phyloP scores from a whole-genome alignment of 352 stramenopile species.

The Globisporangium heterothallicum region DNA sequence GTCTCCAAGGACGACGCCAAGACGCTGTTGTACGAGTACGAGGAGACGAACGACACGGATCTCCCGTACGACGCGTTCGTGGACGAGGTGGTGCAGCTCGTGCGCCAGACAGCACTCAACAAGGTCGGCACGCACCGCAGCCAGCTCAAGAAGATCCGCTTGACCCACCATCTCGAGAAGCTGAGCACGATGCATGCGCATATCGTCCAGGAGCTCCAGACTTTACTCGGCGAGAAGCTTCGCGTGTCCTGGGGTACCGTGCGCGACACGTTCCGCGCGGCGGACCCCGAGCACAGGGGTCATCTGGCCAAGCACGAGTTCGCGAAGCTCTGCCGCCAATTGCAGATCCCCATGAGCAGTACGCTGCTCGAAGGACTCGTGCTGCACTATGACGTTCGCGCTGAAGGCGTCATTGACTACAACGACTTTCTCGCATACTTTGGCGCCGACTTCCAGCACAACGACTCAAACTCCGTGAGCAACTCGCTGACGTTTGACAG shows the following conservation, averaged over 20 bases:
- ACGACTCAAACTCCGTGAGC: constrained; percentile 57
- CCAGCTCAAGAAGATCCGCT: constrained; percentile 52
- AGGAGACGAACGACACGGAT: constrained; percentile 68
- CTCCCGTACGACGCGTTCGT: constrained; percentile 59
- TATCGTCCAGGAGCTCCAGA: constrained; percentile 38
- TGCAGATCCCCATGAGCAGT: constrained; percentile 26
- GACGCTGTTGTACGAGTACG: constrained; percentile 60
- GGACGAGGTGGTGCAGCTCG: constrained; percentile 44
- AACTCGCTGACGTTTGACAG: constrained; percentile 52
- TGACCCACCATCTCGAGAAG: constrained; percentile 41
- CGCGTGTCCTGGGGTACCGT: constrained; percentile 48
- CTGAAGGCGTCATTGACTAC: constrained; percentile 40
- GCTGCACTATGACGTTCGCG: constrained; percentile 18
- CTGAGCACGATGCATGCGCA: constrained; percentile 44
- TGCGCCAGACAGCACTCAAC: constrained; percentile 38
- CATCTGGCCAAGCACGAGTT: constrained; percentile 37
- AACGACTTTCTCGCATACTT: constrained; percentile 61
- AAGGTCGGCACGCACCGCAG: constrained; percentile 26
- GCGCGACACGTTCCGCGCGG: constrained; percentile 41
- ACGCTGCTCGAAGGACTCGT: constrained; percentile 39
- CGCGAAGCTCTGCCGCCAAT: constrained; percentile 24
- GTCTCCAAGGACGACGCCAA: constrained; percentile 53
- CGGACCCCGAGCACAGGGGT: constrained; percentile 30
- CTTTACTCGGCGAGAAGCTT: constrained; percentile 35
- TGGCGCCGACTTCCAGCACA: constrained; percentile 54